These are phyloP conservation scores for Pyrenula massariospora DNA, from an alignment of 495 filamentous ascomycete species.

Conservation along the genomic window DNA sequence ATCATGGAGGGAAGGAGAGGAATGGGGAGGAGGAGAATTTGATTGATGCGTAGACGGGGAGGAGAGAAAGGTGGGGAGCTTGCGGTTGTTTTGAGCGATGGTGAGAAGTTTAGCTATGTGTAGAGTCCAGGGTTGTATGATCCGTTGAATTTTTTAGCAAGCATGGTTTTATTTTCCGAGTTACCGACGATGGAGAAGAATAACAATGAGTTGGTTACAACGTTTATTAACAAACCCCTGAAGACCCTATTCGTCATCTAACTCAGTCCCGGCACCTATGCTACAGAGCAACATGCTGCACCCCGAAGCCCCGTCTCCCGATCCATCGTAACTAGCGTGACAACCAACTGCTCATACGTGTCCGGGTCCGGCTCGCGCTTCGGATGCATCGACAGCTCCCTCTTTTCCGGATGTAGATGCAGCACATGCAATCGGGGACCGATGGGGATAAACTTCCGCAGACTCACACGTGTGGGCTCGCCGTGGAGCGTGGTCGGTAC, in stretches of 20 bases:
- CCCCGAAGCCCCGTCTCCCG: neutral
- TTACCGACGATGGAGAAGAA: no score
- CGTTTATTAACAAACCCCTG: no score
- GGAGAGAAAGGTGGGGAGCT: no score
- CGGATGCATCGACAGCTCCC: neutral
- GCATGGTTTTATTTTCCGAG: no score
- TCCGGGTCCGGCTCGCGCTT: neutral
- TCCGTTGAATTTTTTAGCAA: no score
- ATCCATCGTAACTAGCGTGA: neutral
- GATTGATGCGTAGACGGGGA: constrained; percentile 46
- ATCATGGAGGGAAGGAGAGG: constrained; percentile 47
- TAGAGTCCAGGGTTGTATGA: no score
- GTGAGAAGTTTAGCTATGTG: no score
- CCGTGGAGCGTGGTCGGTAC: neutral
- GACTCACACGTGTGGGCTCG: neutral
- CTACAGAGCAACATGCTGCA: no score
- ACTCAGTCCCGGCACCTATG: no score
- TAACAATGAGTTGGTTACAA: no score
- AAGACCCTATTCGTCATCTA: no score
- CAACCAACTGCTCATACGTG: neutral
- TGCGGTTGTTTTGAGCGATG: no score
- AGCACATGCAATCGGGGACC: neutral
- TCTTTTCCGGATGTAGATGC: neutral
- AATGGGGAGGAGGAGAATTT: constrained; percentile 45
- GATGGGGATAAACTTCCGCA: neutral